Evolutionary conservation across 495 filamentous ascomycete genomes (phyloP), one percentile per base, ranked within the genome.

Genomic region (Talaromyces borbonicus): DNA sequence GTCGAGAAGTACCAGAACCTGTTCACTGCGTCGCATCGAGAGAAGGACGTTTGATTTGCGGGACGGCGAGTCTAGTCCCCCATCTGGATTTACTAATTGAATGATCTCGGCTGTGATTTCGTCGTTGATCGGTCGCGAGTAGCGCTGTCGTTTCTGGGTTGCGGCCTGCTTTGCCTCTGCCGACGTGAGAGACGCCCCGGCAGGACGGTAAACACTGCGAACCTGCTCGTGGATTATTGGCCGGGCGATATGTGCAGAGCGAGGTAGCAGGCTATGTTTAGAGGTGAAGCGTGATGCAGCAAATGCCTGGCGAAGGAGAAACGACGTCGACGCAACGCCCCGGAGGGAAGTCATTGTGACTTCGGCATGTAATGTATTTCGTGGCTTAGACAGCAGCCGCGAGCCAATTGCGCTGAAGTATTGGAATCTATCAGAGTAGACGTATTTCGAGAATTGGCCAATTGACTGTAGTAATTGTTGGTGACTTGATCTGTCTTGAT

Each of bases 1-100:
- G 1, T 70, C 61, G 1, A 90, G 69, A 57, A 81, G 72, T 1
- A 83, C 50, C 7, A 92, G 69, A 32, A 68, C 74, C 48, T 82
- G 56, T 0, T 65, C 62, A 7, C 57, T 48, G 18, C 60, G 68
- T 49, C 83, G 59, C 29, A 86, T 60, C 0, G 52, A 49, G 1
- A 41, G 22, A 8, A 88, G 68, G 14, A 79, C 61, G 15, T 65
- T 47, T 32, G 25, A 31, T 3, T 73, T 65, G 29, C 49, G 55
- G 6, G 60, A 51, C 3, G 76, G 73, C 8, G 60, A 52, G 8
- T 72, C 64, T 11, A 84, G 71, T 27, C 48, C 52, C 47, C 68
- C 67, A 29, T 71, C 57, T 8, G 69, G 59, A 39, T 72, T 63
- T 23, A 79, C 80, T 14, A 87, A 35, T 44, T 73, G 69, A 9